Base-by-base conservation (phyloP, 371 early-diverging fungal genomes). In the Umbelopsis sp. region DNA sequence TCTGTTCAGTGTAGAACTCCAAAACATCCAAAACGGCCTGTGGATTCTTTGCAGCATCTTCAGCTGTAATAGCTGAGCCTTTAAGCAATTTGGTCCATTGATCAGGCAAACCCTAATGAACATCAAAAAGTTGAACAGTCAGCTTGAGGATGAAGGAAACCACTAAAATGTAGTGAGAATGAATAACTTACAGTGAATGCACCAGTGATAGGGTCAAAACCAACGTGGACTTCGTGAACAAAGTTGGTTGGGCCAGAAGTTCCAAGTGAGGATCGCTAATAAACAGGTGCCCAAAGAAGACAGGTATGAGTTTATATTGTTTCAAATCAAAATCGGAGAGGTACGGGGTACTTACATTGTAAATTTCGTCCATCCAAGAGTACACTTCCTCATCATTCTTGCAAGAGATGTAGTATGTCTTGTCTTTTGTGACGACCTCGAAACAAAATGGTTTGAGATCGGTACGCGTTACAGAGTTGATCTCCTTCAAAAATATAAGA, bases 21-120 rank as follows among this genome's bases (percentile, higher is more conserved):
- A 97, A 85, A 32, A 96, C 97, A 72, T 97, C 97, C 50, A 97
- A 78, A 53, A 98, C 98, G n/a, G 97, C 97, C 76, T 97, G 97
- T 11, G 98, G 98, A 75, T 98, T 94, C 81, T 94, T 94, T 57
- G 92, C 90, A 68, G 95, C 96, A 77, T 98, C 98, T 76, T 98
- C 96, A 72, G 94, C 89, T 37, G 97, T 94, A 72, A 98, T 96
- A 68, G 91, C 93, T 22, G 96, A 96, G 44, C 91, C 87, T 74
- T 95, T 93, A 50, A 98, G 78, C 44, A 98, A 84, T 73, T 87
- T 86, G 53, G 92, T 92, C 98, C 97, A 97, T 78, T 95, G 92
- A 66, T 93, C 91, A 41, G 98, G 98, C 65, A 98, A 77, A 22
- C 98, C 97, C 93, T 91, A 41, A 12, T 41, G 12, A 7, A 41